Evolutionary conservation across 805 yeast species (phyloP).

Genomic region (Saccharomyces eubayanus): DNA sequence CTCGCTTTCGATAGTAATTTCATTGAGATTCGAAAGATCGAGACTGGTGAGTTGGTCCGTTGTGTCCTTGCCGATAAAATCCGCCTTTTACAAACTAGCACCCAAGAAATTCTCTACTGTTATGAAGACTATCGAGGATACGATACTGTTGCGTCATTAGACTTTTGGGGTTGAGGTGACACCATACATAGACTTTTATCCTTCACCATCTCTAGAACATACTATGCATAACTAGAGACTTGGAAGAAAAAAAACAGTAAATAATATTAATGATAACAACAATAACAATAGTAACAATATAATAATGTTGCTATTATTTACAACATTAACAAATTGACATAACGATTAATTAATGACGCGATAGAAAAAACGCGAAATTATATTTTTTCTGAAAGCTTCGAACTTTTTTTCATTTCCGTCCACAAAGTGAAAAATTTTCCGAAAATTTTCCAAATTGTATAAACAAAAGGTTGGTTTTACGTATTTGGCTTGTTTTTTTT

Average conservation of each 20-base stretch:
- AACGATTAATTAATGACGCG: neutral
- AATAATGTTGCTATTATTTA: too few relatives aligned
- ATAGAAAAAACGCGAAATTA: constrained; percentile 3
- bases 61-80: constrained; percentile 92
- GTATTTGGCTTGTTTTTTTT: neutral
- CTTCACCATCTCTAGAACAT: neutral
- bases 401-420: neutral
- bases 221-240: neutral
- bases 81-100: constrained; percentile 76
- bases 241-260: neutral
- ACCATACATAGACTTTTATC: neutral
- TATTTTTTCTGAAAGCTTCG: neutral
- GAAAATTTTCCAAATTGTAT: neutral
- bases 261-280: constrained; percentile 4
- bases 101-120: constrained; percentile 88
- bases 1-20: constrained; percentile 84
- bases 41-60: constrained; percentile 73
- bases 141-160: constrained; percentile 86
- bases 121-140: constrained; percentile 85
- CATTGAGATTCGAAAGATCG: constrained; percentile 88
- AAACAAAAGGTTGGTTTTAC: neutral
- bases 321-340: neutral
- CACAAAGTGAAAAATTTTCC: neutral
- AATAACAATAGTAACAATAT: neutral
- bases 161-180: constrained; percentile 60